phyloP scores from a whole-genome alignment of 73 alveolate species.

The Blepharisma japonicum region DNA sequence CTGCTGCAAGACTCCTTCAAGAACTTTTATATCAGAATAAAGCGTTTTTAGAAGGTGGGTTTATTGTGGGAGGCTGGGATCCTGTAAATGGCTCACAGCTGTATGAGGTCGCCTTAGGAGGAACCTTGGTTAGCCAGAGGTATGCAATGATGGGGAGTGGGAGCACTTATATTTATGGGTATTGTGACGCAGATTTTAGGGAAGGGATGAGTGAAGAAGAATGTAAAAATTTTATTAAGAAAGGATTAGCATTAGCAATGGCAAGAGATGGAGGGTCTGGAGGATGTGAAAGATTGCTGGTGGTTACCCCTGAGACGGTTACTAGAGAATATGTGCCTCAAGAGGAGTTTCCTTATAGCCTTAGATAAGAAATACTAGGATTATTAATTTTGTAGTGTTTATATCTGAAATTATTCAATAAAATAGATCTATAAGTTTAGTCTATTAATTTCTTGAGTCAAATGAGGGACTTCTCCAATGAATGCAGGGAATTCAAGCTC shows the following conservation, averaged over 20 bases:
- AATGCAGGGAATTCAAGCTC: too few relatives aligned
- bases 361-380: too few relatives aligned
- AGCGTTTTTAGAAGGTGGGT: background rate
- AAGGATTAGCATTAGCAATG: conserved; percentile 12
- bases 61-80: conserved; percentile 30
- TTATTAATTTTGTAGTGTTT: too few relatives aligned
- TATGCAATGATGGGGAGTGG: conserved; percentile 27
- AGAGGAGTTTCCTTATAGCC: conserved; percentile 10
- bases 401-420: too few relatives aligned
- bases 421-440: too few relatives aligned
- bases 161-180: conserved; percentile 5
- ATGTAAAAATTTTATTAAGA: background rate
- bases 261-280: conserved; percentile 36
- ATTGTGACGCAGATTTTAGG: conserved; percentile 22
- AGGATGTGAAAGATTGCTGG: background rate
- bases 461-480: too few relatives aligned
- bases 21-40: background rate
- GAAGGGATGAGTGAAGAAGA: conserved; percentile 21
- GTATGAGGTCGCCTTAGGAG: conserved; percentile 24
- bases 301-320: conserved; percentile 6
- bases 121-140: background rate
- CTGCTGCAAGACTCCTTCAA: conserved; percentile 23
- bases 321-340: conserved; percentile 24
- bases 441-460: too few relatives aligned
- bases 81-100: conserved; percentile 22